Evolutionary conservation across 345 rosid species (phyloP).

Genomic region (Noccaea bulbosa): DNA sequence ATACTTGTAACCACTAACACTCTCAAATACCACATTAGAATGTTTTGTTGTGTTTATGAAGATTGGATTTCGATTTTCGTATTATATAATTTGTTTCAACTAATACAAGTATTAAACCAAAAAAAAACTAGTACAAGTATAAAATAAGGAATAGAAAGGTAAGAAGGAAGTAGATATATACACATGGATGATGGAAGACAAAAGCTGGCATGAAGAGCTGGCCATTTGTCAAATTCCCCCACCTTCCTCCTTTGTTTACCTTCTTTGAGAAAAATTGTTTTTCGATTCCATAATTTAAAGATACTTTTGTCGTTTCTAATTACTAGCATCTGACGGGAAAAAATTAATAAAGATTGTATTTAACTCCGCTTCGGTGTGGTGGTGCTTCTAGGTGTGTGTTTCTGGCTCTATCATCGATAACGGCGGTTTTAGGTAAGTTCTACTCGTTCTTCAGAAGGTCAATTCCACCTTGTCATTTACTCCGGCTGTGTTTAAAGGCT

Average conservation of each 20-base stretch:
- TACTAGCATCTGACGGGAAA: constrained; percentile 9
- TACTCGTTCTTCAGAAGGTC: too few species aligned
- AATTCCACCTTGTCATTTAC: too few species aligned
- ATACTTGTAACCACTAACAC: too few species aligned
- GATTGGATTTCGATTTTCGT: neutral
- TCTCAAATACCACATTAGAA: neutral
- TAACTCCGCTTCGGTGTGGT: constrained; percentile 13
- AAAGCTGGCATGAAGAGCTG: constrained; percentile 46
- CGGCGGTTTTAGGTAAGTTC: too few species aligned
- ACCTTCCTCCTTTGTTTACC: constrained; percentile 15
- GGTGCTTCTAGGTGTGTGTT: too few species aligned
- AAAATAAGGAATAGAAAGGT: neutral
- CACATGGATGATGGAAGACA: constrained; percentile 47
- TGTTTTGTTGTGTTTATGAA: constrained; percentile 7
- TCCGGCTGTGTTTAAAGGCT: too few species aligned
- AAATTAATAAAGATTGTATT: constrained; percentile 7
- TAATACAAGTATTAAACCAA: neutral
- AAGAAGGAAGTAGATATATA: constrained; percentile 20
- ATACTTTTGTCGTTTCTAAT: constrained; percentile 20
- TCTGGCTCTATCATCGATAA: too few species aligned
- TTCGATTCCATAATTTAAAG: neutral
- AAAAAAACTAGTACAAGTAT: neutral
- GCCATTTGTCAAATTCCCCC: constrained; percentile 41
- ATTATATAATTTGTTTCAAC: neutral
- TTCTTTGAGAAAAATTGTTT: neutral